phyloP scores from a whole-genome alignment of 2,329 filamentous ascomycete genomes.

The Diplodia seriata region DNA sequence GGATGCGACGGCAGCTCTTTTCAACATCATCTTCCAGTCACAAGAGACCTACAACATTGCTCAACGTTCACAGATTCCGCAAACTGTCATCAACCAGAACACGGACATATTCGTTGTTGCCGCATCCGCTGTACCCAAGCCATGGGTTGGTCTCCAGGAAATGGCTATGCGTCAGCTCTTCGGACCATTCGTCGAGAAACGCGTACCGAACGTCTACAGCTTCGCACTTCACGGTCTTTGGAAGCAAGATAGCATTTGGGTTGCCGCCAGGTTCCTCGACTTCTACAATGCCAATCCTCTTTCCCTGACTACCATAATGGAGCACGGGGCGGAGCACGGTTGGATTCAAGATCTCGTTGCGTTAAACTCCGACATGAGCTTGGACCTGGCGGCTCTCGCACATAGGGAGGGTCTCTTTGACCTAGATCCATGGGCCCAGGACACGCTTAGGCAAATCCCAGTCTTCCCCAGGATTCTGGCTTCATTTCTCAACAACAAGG shows the following conservation, averaged over 20 bases:
- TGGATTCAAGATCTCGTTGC: slow-evolving; percentile 86
- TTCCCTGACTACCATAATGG: slow-evolving; percentile 72
- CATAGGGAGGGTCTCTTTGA: slow-evolving; percentile 83
- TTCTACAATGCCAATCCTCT: slow-evolving; percentile 74
- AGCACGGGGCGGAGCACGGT: slow-evolving; percentile 79
- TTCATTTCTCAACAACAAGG: slow-evolving; percentile 85
- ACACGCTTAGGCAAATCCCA: slow-evolving; percentile 68
- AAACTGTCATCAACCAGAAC: slow-evolving; percentile 71
- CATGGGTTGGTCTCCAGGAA: slow-evolving; percentile 76
- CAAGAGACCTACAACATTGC: slow-evolving; percentile 63
- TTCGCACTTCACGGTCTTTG: slow-evolving; percentile 92
- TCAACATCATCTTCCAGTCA: slow-evolving; percentile 66
- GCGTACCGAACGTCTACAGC: slow-evolving; percentile 73
- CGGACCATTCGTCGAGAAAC: slow-evolving; percentile 81
- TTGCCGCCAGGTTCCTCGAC: slow-evolving; percentile 79
- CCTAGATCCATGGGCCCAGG: slow-evolving; percentile 79
- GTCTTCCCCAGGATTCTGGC: slow-evolving; percentile 75
- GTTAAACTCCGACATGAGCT: slow-evolving; percentile 80
- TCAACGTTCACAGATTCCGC: slow-evolving; percentile 64
- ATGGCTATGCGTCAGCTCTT: slow-evolving; percentile 81
- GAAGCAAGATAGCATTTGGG: slow-evolving; percentile 88
- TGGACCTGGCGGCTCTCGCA: slow-evolving; percentile 85
- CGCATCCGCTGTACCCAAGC: slow-evolving; percentile 76
- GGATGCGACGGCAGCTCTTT: slow-evolving; percentile 75
- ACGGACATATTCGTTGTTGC: slow-evolving; percentile 81